Conservation (phyloP, 2,329 filamentous ascomycete genomes). For the Clarireedia hainanense region DNA sequence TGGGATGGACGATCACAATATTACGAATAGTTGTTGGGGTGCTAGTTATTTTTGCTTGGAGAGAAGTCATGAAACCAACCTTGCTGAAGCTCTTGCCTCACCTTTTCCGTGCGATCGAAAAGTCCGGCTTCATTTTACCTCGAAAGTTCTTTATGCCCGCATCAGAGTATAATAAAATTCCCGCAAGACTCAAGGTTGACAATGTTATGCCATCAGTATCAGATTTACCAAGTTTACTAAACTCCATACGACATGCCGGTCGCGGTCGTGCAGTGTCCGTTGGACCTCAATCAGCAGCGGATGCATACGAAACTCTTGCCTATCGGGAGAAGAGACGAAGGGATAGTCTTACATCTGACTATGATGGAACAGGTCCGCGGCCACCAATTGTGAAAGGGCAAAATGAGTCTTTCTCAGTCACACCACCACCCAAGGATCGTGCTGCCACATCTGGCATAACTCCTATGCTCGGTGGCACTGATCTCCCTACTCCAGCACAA, state of each 20-base stretch:
- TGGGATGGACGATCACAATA: slow-evolving; percentile 58
- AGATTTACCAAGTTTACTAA: slow-evolving; percentile 75
- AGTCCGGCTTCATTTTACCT: slow-evolving; percentile 69
- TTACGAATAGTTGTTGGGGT: slow-evolving; percentile 73
- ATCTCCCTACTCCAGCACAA: slow-evolving; percentile 38
- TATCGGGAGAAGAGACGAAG: slow-evolving; percentile 68
- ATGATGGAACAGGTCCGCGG: slow-evolving; percentile 14
- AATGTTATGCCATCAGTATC: slow-evolving; percentile 87
- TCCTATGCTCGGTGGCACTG: slow-evolving; percentile 28
- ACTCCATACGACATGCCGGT: slow-evolving; percentile 70
- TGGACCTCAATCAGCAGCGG: slow-evolving; percentile 89
- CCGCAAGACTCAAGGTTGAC: slow-evolving; percentile 64
- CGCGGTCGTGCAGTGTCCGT: slow-evolving; percentile 78
- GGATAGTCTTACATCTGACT: slow-evolving; percentile 39
- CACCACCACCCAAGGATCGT: slow-evolving; percentile 16
- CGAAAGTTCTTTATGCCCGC: slow-evolving; percentile 87
- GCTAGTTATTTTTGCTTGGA: slow-evolving; percentile 78
- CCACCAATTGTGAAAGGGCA: slow-evolving; percentile 2
- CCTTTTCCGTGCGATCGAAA: slow-evolving; percentile 78
- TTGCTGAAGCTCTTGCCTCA: slow-evolving; percentile 74
- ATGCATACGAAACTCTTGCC: slow-evolving; percentile 91
- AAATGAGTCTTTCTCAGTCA: slow-evolving; percentile 13
- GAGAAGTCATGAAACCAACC: slow-evolving; percentile 79
- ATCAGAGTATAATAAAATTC: slow-evolving; percentile 83
- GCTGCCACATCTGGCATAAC: slow-evolving; percentile 35